These are phyloP conservation scores for Hemisphaericaspora subhashii DNA, from an alignment of 1,139 yeast genomes.

Conservation along the genomic window DNA sequence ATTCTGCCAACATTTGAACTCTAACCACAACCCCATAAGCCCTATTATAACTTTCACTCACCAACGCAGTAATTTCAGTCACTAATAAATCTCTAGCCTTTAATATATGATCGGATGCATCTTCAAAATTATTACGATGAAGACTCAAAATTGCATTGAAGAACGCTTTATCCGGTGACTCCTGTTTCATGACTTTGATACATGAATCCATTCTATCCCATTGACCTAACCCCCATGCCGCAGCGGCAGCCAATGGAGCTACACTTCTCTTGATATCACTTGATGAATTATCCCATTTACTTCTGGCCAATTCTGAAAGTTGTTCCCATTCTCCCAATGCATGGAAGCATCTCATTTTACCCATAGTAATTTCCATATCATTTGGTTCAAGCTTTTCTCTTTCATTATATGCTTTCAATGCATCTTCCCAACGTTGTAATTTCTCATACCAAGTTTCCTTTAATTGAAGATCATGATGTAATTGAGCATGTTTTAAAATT, in stretches of 20 bases:
- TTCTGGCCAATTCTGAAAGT: constrained; percentile 79
- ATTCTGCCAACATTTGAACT: constrained; percentile 94
- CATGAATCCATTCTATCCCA: constrained; percentile 97
- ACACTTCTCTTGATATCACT: constrained; percentile 79
- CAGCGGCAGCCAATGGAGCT: constrained; percentile 98
- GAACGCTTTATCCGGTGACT: constrained; percentile 92
- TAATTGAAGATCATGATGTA: constrained; percentile 86
- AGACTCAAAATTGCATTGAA: constrained; percentile 86
- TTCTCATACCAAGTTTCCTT: constrained; percentile 98
- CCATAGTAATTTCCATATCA: constrained; percentile 83
- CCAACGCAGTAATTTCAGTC: constrained; percentile 91
- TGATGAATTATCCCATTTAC: constrained; percentile 76
- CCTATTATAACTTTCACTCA: constrained; percentile 93
- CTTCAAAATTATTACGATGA: constrained; percentile 83
- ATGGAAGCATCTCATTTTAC: constrained; percentile 96
- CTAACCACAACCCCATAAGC: constrained; percentile 97
- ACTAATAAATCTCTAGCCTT: constrained; percentile 87
- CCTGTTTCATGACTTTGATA: constrained; percentile 84
- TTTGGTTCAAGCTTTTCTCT: constrained; percentile 59
- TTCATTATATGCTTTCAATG: constrained; percentile 82
- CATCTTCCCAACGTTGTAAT: constrained; percentile 97
- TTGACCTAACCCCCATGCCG: constrained; percentile 98
- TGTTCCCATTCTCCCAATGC: constrained; percentile 99
- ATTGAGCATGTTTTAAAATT: constrained; percentile 90
- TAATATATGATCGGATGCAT: constrained; percentile 75